phyloP scores from a whole-genome alignment of 495 filamentous ascomycete genomes.

The Polyplosphaeria fusca region DNA sequence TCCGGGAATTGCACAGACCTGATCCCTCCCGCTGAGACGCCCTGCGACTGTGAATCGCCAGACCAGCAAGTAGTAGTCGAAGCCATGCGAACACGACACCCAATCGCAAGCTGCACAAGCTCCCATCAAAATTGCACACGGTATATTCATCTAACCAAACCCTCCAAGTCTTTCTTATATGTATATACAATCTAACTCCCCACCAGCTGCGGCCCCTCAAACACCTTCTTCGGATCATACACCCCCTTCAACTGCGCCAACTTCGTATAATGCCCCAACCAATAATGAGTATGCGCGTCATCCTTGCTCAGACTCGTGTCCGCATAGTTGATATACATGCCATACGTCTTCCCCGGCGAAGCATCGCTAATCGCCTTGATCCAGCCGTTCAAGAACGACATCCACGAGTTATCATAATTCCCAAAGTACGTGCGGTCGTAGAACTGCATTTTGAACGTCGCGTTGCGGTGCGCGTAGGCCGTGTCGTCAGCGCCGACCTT shows the following conservation, averaged over 20 bases:
- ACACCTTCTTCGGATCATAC: conserved; percentile 54
- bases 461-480: conserved; percentile 56
- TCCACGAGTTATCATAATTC: conserved; percentile 35
- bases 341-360: conserved; percentile 24
- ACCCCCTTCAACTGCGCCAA: conserved; percentile 51
- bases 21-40: neutral
- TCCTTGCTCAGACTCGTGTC: conserved; percentile 53
- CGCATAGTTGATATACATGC: conserved; percentile 66
- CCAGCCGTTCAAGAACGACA: conserved; percentile 49
- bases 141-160: too few species aligned
- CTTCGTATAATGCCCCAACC: conserved; percentile 47
- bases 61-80: too few species aligned
- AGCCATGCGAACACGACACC: too few species aligned
- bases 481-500: conserved; percentile 1
- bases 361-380: conserved; percentile 25
- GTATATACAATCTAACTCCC: too few species aligned
- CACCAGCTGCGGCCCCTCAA: conserved; percentile 57
- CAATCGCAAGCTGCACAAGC: too few species aligned
- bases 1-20: neutral
- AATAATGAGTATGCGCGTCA: conserved; percentile 53
- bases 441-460: conserved; percentile 56
- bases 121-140: too few species aligned
- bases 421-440: conserved; percentile 39
- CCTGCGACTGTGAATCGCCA: too few species aligned
- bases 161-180: too few species aligned